These are phyloP conservation scores for Alternaria ethzedia DNA, from an alignment of 2,329 filamentous ascomycete species.

Conservation along the genomic window DNA sequence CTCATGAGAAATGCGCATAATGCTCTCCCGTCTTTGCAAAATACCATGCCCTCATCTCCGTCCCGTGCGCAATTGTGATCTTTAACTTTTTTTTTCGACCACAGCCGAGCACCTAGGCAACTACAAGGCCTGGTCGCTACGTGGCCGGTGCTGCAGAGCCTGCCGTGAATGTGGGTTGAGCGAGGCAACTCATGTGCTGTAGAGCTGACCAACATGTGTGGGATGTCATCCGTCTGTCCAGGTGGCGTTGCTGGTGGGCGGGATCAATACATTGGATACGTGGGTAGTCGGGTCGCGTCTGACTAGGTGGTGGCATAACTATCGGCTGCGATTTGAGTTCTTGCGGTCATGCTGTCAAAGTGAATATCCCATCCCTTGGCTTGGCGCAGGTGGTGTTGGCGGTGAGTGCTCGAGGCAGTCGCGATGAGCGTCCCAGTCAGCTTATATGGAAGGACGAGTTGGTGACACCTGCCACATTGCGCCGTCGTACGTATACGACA, in stretches of 20 bases:
- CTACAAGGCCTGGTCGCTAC: background rate
- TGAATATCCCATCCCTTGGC: background rate
- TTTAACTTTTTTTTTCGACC: background rate
- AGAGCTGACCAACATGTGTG: background rate
- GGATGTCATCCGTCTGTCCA: background rate
- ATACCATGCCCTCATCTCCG: constrained; percentile 12
- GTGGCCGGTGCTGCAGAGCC: background rate
- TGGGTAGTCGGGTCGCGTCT: background rate
- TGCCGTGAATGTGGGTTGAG: background rate
- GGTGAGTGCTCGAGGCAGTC: background rate
- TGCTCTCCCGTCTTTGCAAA: background rate
- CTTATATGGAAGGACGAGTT: background rate
- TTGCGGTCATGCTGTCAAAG: background rate
- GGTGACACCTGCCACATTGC: background rate
- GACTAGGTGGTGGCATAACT: background rate
- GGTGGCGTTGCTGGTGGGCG: background rate
- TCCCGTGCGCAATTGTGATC: background rate
- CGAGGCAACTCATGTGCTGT: background rate
- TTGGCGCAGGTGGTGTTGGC: background rate
- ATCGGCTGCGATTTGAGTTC: background rate
- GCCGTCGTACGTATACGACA: background rate
- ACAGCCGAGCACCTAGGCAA: background rate
- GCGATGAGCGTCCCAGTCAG: background rate
- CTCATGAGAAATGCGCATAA: background rate
- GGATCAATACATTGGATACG: background rate